These are phyloP conservation scores for Chlorociboria aeruginascens DNA, from an alignment of 495 filamentous ascomycete species.

Conservation along the genomic window DNA sequence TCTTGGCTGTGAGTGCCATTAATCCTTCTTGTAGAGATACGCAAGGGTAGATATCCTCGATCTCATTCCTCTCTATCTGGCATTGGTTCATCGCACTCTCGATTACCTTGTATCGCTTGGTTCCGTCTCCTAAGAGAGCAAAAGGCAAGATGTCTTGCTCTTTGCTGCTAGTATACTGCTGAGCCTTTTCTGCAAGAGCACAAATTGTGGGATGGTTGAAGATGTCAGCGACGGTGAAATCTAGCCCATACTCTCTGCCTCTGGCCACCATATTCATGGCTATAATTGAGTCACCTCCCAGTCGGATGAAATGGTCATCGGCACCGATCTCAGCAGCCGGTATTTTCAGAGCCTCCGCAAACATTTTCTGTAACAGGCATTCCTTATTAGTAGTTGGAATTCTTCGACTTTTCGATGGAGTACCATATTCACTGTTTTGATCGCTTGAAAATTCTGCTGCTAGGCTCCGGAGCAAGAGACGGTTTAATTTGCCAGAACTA, in stretches of 20 bases:
- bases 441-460: no score
- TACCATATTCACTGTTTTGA: no score
- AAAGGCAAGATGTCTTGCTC: no score
- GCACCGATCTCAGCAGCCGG: conserved; percentile 23
- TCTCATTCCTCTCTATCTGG: neutral
- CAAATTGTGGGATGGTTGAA: conserved; percentile 22
- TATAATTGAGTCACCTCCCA: conserved; percentile 58
- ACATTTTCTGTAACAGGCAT: no score
- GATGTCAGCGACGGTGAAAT: conserved; percentile 40
- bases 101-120: no score
- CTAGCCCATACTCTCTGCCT: conserved; percentile 36
- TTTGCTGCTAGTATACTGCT: neutral
- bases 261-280: conserved; percentile 58
- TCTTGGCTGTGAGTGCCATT: conserved; percentile 48
- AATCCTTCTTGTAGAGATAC: conserved; percentile 60
- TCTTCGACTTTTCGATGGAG: no score
- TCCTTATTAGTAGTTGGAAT: no score
- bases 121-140: no score
- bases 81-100: no score
- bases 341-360: neutral
- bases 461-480: no score
- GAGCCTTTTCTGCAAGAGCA: neutral
- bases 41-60: conserved; percentile 57
- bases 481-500: conserved; percentile 1
- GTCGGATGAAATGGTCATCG: conserved; percentile 47